Evolutionary conservation across 805 yeast species (phyloP).

Genomic region (Sugiyamaella smithiae): DNA sequence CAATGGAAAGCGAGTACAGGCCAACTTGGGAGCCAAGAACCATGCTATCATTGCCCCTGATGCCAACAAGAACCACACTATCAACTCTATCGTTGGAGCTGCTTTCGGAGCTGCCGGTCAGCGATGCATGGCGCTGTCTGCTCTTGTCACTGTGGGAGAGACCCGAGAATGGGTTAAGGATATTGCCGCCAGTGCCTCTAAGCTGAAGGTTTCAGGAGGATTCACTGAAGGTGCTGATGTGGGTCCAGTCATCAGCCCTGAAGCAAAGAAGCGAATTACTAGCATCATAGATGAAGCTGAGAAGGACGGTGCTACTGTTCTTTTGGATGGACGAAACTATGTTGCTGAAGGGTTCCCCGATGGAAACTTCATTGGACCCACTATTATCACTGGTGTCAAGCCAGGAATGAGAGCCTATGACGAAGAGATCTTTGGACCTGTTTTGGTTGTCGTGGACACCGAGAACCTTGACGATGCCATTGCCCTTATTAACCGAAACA

Average conservation of each 20-base stretch:
- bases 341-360: conserved; percentile 47
- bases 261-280: conserved; percentile 51
- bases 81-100: conserved; percentile 68
- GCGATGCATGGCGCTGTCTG: conserved; percentile 78
- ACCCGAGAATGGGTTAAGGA: conserved; percentile 63
- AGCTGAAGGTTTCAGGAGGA: conserved; percentile 62
- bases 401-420: conserved; percentile 72
- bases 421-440: conserved; percentile 77
- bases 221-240: conserved; percentile 60
- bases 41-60: conserved; percentile 73
- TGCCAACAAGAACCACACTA: conserved; percentile 60
- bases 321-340: conserved; percentile 61
- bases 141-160: conserved; percentile 67
- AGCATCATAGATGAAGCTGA: conserved; percentile 57
- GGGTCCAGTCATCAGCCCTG: conserved; percentile 71
- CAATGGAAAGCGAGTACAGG: conserved; percentile 72
- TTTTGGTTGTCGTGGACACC: conserved; percentile 57
- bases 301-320: conserved; percentile 58
- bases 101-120: conserved; percentile 86
- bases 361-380: conserved; percentile 74
- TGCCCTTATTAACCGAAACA: conserved; percentile 55
- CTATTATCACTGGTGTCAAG: conserved; percentile 57
- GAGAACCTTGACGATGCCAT: conserved; percentile 69
- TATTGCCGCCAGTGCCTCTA: conserved; percentile 54
- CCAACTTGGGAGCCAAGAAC: conserved; percentile 77